Evolutionary conservation across 192 early-diverging fungal genomes (phyloP).

Genomic region (Diversispora eburnea): DNA sequence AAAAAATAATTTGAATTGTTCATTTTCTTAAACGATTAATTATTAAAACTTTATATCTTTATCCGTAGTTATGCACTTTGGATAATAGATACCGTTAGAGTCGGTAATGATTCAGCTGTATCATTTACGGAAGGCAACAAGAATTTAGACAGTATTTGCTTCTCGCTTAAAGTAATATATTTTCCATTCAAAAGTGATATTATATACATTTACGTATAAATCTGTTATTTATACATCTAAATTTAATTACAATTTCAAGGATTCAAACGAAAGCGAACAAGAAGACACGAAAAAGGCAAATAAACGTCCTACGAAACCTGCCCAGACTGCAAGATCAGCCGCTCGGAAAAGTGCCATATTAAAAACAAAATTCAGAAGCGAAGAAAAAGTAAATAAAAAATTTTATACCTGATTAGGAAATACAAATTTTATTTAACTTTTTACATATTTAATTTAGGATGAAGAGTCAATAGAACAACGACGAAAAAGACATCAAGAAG

Average conservation of each 20-base stretch:
- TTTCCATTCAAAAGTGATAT: constrained; percentile 38
- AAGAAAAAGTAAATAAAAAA: constrained; percentile 37
- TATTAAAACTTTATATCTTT: neutral
- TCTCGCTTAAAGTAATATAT: constrained; percentile 31
- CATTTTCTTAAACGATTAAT: neutral
- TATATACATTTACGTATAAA: neutral
- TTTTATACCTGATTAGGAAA: neutral
- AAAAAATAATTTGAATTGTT: neutral
- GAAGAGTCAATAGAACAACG: constrained; percentile 75
- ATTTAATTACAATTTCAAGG: neutral
- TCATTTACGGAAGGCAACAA: constrained; percentile 32
- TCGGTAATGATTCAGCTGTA: constrained; percentile 53
- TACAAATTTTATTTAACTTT: neutral
- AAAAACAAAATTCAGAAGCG: constrained; percentile 76
- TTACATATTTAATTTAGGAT: constrained; percentile 42
- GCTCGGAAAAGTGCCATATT: constrained; percentile 65
- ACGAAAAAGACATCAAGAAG: constrained; percentile 85
- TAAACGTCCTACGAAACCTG: constrained; percentile 26
- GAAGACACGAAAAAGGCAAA: constrained; percentile 43
- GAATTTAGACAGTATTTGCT: constrained; percentile 5
- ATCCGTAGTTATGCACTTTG: constrained; percentile 69
- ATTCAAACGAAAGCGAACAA: constrained; percentile 24
- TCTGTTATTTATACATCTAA: neutral
- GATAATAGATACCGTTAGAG: constrained; percentile 78
- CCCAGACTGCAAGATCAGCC: constrained; percentile 26